Base-by-base conservation (phyloP, 225 moss, liverwort and hornwort species). In the Marchantia polymorpha region DNA sequence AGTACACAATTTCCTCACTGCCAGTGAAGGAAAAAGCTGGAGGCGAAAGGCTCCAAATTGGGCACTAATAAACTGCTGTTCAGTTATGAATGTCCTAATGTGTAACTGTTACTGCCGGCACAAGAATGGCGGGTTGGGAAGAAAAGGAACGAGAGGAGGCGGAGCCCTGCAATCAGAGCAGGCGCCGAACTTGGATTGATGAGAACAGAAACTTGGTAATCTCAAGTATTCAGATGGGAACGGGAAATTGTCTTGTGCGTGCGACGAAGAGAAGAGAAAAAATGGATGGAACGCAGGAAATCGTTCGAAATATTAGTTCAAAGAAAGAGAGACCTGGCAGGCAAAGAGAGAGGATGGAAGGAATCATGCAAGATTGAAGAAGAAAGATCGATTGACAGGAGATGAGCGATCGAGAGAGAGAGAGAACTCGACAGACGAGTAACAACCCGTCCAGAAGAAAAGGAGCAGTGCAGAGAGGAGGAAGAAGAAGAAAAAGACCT, bases 71-170 rank as follows among this genome's bases (percentile, higher is more conserved):
- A 73, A 73, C 73, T 53, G 54, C 73, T 73, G 73, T 53, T 73
- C 73, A 54, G 73, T 73, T 73, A 73, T 54, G 7, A 73, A 73
- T 73, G 27, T 73, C 52, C 73, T 53, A 26, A 27, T 54, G 15
- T 54, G 73, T 73, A 73, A 73, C 73, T 73, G 73, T 10, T 55
- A 53, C 26, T 17, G 17, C 15, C 52, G 7, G 54, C 53, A 29
- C 25, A 0, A 8, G 39, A 26, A 15, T 3, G 31, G 20, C 23
- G 26, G 14, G 26, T 15, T 27, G 27, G 30, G 53, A 27, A 26
- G 26, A 29, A 30, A 67, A 67, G 29, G 29, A 67, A 29, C 13
- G 73, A 73, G 27, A 7, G 26, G 27, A 61, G n/a, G 9, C 58
- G 58, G 50, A 71, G 22, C 10, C 47, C 13, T 7, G 53, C 23